These are phyloP conservation scores for Chloris gayana DNA, from an alignment of 176 grass and related monocot species.

Conservation along the genomic window DNA sequence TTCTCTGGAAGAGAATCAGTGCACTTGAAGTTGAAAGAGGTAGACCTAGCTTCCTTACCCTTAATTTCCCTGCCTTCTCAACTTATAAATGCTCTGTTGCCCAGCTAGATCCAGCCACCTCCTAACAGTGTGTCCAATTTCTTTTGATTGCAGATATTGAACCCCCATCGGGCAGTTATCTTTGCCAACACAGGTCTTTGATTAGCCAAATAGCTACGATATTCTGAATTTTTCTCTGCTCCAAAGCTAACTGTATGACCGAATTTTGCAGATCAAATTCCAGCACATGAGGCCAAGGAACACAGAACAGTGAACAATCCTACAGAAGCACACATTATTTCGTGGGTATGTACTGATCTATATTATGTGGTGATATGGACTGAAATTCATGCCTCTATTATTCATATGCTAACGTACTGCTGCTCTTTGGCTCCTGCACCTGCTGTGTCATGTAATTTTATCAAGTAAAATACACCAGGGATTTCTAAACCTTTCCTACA, in stretches of 20 bases:
- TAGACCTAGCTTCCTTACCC: slow-evolving; percentile 30
- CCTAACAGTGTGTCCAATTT: slow-evolving; percentile 19
- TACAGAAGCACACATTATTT: slow-evolving; percentile 79
- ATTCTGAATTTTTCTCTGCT: slow-evolving; percentile 12
- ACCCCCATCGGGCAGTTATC: slow-evolving; percentile 67
- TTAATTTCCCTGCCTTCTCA: background rate
- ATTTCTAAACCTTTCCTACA: background rate
- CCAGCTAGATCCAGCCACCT: background rate
- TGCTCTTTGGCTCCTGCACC: slow-evolving; percentile 7
- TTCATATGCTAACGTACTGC: background rate
- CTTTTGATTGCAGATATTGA: slow-evolving; percentile 72
- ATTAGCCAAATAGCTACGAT: slow-evolving; percentile 27
- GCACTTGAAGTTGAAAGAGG: slow-evolving; percentile 76
- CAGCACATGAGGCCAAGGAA: slow-evolving; percentile 73
- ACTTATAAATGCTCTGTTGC: slow-evolving; percentile 20
- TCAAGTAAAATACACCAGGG: background rate
- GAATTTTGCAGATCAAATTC: slow-evolving; percentile 70
- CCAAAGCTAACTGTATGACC: slow-evolving; percentile 26
- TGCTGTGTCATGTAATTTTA: background rate
- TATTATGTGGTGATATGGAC: background rate
- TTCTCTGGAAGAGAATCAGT: slow-evolving; percentile 57
- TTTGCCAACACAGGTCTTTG: slow-evolving; percentile 80
- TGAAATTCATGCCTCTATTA: slow-evolving; percentile 20
- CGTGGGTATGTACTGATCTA: slow-evolving; percentile 61
- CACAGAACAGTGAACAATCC: slow-evolving; percentile 76